Evolutionary conservation across 2,329 filamentous ascomycete genomes (phyloP).

Genomic region (Cercospora zeina): DNA sequence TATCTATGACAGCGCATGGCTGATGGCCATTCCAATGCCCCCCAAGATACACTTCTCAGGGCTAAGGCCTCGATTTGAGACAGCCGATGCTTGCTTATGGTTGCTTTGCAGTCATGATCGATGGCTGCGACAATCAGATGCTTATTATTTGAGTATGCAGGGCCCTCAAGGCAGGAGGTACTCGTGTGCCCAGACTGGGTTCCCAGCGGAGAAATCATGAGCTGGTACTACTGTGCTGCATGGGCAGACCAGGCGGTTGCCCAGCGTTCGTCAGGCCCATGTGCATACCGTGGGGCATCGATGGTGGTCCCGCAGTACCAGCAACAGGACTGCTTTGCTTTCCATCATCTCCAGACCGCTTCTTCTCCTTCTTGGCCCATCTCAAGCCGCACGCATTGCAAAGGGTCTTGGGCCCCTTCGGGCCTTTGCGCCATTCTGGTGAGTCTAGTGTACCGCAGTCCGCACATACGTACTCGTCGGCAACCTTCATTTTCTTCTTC

Average conservation of each 20-base stretch:
- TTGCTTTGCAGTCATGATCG: neutral
- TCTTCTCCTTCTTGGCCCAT: conserved; percentile 47
- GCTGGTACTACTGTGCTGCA: conserved; percentile 30
- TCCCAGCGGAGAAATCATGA: neutral
- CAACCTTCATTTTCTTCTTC: conserved; percentile 79
- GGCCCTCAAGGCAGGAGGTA: neutral
- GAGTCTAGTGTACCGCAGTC: conserved; percentile 94
- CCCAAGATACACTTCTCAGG: neutral
- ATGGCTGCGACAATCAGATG: neutral
- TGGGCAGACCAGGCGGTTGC: conserved; percentile 29
- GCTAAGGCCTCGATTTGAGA: neutral
- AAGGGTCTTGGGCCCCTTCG: conserved; percentile 86
- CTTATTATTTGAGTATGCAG: neutral
- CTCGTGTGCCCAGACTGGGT: conserved; percentile 22
- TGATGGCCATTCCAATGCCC: neutral
- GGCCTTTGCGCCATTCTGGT: conserved; percentile 94
- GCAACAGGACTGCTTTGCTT: conserved; percentile 28
- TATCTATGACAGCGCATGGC: neutral
- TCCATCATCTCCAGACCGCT: conserved; percentile 36
- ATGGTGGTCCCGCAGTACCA: conserved; percentile 22
- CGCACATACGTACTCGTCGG: conserved; percentile 88
- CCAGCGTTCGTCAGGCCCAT: conserved; percentile 25
- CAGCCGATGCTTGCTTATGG: neutral
- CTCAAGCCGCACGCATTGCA: conserved; percentile 83
- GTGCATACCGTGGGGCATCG: conserved; percentile 20